Evolutionary conservation across 2,329 filamentous ascomycete genomes (phyloP).

Genomic region (Ophiostoma piceae): DNA sequence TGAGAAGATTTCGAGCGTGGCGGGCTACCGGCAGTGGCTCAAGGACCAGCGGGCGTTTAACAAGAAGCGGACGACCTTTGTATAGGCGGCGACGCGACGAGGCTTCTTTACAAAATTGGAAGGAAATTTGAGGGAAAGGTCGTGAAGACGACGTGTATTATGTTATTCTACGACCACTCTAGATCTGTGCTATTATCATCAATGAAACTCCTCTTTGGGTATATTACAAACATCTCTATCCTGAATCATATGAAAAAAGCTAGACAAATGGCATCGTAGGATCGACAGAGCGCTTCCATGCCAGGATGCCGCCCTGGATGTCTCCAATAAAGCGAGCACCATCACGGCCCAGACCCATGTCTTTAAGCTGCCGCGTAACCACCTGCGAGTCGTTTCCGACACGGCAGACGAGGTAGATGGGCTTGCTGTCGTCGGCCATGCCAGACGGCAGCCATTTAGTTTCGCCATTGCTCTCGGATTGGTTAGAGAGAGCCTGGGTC

Average conservation of each 20-base stretch:
- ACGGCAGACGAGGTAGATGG: conserved; percentile 68
- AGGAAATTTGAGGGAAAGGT: neutral
- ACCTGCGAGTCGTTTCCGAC: conserved; percentile 76
- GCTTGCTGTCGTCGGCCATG: conserved; percentile 38
- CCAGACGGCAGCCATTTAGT: conserved; percentile 37
- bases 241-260: neutral
- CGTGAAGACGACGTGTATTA: neutral
- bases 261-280: conserved; percentile 49
- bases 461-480: neutral
- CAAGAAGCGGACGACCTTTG: conserved; percentile 70
- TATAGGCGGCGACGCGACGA: conserved; percentile 38
- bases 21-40: conserved; percentile 88
- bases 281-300: conserved; percentile 68
- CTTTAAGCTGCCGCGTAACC: conserved; percentile 59
- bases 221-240: neutral
- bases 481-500: conserved; percentile 24
- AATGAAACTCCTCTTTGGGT: neutral
- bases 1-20: conserved; percentile 91
- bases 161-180: conserved; percentile 15
- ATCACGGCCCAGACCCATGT: conserved; percentile 49
- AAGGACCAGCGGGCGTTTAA: conserved; percentile 98
- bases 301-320: conserved; percentile 63
- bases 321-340: conserved; percentile 61
- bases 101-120: neutral
- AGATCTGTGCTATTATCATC: conserved; percentile 11